Evolutionary conservation across 2,329 filamentous ascomycete genomes (phyloP).

Genomic region (Beauveria sp.): DNA sequence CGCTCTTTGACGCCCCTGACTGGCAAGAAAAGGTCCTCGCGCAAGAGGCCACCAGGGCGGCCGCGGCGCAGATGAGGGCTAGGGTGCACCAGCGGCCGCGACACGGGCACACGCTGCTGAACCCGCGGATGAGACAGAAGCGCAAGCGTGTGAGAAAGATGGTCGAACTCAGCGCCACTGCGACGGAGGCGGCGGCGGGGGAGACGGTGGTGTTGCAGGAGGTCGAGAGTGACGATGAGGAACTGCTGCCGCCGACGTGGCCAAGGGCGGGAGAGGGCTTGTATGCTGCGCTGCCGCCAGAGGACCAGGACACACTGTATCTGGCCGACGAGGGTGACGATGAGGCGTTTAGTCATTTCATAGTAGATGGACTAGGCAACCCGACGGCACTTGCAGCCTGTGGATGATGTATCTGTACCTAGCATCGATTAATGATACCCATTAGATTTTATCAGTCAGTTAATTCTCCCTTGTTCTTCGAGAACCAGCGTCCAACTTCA

Average conservation of each 20-base stretch:
- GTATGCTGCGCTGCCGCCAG: constrained; percentile 30
- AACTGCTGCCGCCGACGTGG: constrained; percentile 32
- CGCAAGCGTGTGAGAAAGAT: constrained; percentile 27
- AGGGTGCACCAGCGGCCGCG: constrained; percentile 19
- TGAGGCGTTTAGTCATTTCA: constrained; percentile 37
- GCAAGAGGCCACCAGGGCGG: neutral
- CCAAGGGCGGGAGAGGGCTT: constrained; percentile 31
- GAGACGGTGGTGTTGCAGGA: constrained; percentile 17
- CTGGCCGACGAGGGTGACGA: constrained; percentile 33
- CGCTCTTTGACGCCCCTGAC: constrained; percentile 34
- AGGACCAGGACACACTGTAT: constrained; percentile 29
- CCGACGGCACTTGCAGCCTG: constrained; percentile 25
- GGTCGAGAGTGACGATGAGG: constrained; percentile 23
- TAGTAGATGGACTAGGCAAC: constrained; percentile 30
- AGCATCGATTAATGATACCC: neutral
- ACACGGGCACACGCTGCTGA: constrained; percentile 22
- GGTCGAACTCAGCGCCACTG: constrained; percentile 21
- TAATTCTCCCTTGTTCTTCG: neutral
- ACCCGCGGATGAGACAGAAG: constrained; percentile 22
- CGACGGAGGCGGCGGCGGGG: constrained; percentile 11
- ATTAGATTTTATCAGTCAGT: neutral
- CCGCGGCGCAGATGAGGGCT: neutral
- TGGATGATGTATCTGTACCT: constrained; percentile 13
- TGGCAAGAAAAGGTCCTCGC: constrained; percentile 25
- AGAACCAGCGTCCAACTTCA: neutral